Evolutionary conservation across 306 rosid species (phyloP), one percentile per base, ranked within the genome.

Genomic region (Fagus crenata): DNA sequence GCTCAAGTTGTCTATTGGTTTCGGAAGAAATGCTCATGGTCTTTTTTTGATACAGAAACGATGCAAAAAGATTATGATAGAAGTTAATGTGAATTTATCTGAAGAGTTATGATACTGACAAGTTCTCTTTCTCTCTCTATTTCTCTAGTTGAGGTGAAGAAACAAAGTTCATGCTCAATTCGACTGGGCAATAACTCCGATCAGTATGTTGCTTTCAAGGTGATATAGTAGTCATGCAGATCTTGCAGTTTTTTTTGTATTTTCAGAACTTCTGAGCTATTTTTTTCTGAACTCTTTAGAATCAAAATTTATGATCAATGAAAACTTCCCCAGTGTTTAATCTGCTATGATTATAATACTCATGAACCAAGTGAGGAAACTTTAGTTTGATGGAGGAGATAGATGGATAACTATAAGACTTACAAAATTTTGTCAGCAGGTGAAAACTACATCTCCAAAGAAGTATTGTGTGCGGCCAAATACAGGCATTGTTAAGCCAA

Each of bases 391-490:
- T 77, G 41, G 43, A 7, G 11, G 75, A 39, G 39, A 43, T 71
- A 22, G 37, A 9, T 53, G 40, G 64, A 67, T 70, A 36, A 14
- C 12, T 68, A 67, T 56, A 56, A 56, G 42, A 56, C 22, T 49
- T 54, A 28, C 65, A 43, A 53, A 70, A 65, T 75, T 46, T 8
- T 28, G 63, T 70, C 75, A 46, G 76, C 92, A 95, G 99, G 96
- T 95, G 39, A 95, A 95, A 81, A 92, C 97, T 7, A 95, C 99
- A 3, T 95, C 97, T 22, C 99, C 99, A 0, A 95, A 89, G 81
- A 95, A 87, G 71, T 95, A 95, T 61, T 90, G 97, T 11, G 99
- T 95, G 74, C 88, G 97, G 63, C 99, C 99, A 51, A 95, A 95
- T 78, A 77, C 84, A 13, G 97, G 99, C 82, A 69, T 95, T 71